phyloP scores from a whole-genome alignment of 2,329 filamentous ascomycete species.

The Phialophora verrucosa region DNA sequence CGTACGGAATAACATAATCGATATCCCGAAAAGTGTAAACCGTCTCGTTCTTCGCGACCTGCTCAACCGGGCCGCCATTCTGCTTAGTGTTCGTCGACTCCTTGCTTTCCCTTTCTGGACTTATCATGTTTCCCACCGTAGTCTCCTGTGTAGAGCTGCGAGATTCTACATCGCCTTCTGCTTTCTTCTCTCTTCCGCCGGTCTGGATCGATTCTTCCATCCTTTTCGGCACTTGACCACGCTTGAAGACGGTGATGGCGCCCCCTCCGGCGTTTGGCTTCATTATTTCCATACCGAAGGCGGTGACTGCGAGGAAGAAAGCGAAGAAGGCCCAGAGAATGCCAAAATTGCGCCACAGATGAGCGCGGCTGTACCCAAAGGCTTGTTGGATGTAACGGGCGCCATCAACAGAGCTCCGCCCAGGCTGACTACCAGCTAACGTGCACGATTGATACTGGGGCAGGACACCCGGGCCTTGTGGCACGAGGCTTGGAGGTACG shows the following conservation, averaged over 20 bases:
- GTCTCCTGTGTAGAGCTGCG: slow-evolving; percentile 6
- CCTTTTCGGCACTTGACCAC: slow-evolving; percentile 65
- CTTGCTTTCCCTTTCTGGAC: slow-evolving; percentile 38
- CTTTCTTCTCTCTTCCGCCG: slow-evolving; percentile 48
- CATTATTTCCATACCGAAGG: slow-evolving; percentile 77
- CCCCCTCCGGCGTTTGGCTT: slow-evolving; percentile 82
- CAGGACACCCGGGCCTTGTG: slow-evolving; percentile 54
- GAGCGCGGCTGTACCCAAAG: slow-evolving; percentile 61
- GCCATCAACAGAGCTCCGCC: slow-evolving; percentile 60
- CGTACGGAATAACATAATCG: slow-evolving; percentile 68
- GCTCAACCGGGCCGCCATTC: slow-evolving; percentile 44
- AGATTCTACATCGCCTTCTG: slow-evolving; percentile 58
- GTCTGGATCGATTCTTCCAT: slow-evolving; percentile 64
- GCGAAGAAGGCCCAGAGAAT: slow-evolving; percentile 78
- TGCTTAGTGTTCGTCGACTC: slow-evolving; percentile 42
- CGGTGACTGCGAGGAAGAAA: slow-evolving; percentile 76
- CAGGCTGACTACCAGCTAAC: slow-evolving; percentile 62
- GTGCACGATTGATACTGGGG: slow-evolving; percentile 64
- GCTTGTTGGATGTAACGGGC: slow-evolving; percentile 61
- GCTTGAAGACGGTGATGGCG: slow-evolving; percentile 76
- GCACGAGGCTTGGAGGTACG: slow-evolving; percentile 62
- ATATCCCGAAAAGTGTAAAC: slow-evolving; percentile 87
- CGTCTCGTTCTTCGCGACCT: slow-evolving; percentile 68
- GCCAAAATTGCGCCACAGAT: slow-evolving; percentile 76
- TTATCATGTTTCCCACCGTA: slow-evolving; percentile 36